A percentile compares a stretch with the other conserved stretches of the same genome.
Conservation (phyloP, 208 protist genomes). For the Trichomonas vaginalis region DNA sequence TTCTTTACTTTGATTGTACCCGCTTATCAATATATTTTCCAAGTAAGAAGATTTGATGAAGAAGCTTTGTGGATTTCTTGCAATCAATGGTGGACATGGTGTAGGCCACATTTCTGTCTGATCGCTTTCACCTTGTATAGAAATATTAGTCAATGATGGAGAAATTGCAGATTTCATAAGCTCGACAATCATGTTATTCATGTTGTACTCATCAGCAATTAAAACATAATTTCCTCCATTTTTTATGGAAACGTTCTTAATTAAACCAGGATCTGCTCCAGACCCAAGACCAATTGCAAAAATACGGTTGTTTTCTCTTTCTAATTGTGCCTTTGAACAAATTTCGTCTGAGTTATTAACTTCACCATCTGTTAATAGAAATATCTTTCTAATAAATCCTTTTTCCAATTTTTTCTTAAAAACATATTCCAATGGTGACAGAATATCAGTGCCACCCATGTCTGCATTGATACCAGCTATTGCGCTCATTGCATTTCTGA, state of each 20-base stretch:
- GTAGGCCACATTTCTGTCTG: background rate
- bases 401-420: background rate
- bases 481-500: constrained; percentile 9
- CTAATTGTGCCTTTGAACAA: background rate
- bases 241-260: background rate
- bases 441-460: too few species aligned
- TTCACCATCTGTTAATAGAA: too few species aligned
- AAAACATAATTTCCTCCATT: background rate
- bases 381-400: constrained; percentile 32
- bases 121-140: background rate
- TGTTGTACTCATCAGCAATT: background rate
- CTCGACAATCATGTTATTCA: background rate
- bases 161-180: background rate
- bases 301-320: background rate
- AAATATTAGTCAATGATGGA: background rate
- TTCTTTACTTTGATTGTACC: too few species aligned
- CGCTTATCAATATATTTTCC: too few species aligned
- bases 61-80: background rate
- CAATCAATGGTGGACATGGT: background rate
- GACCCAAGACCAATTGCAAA: background rate
- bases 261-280: background rate
- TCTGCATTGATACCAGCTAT: constrained; percentile 28
- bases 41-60: background rate
- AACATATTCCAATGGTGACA: constrained; percentile 42
- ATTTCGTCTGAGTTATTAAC: constrained; percentile 7